Conservation (phyloP, 164 flowering plant genomes). For the Tetracentron sinense region DNA sequence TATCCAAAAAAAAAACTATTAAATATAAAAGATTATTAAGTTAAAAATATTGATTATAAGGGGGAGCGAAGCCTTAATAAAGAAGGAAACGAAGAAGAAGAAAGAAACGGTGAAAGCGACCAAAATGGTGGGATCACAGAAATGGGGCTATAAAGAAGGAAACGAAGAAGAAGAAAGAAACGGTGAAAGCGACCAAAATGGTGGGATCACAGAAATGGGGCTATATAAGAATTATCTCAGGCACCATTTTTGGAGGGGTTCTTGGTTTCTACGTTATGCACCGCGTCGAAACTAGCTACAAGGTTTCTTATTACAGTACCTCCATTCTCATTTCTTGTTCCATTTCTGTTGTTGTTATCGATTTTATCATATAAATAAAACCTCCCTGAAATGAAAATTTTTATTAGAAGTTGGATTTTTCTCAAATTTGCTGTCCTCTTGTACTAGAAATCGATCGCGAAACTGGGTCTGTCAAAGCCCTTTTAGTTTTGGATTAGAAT, state of each 20-base stretch:
- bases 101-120: not conserved
- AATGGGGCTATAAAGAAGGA: not conserved
- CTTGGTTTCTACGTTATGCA: conserved; percentile 90
- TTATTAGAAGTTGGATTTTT: too few relatives aligned
- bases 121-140: conserved; percentile 30
- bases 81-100: not conserved
- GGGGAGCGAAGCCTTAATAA: too few relatives aligned
- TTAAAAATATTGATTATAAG: too few relatives aligned
- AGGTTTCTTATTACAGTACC: conserved; percentile 32
- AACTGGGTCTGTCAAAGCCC: too few relatives aligned
- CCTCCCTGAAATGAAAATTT: too few relatives aligned
- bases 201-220: conserved; percentile 54
- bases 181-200: conserved; percentile 9
- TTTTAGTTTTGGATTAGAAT: too few relatives aligned
- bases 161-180: not conserved
- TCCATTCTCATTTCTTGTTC: not conserved
- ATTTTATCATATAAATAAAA: too few relatives aligned
- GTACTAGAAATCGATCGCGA: too few relatives aligned
- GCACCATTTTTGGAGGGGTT: conserved; percentile 69
- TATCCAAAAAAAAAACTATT: too few relatives aligned
- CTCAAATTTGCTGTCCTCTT: too few relatives aligned
- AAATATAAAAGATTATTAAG: too few relatives aligned
- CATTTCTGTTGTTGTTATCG: not conserved
- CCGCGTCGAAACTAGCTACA: conserved; percentile 59
- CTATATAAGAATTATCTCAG: conserved; percentile 61